Base-by-base conservation (phyloP, 1,139 yeast genomes). In the Geotrichum bryndzae region DNA sequence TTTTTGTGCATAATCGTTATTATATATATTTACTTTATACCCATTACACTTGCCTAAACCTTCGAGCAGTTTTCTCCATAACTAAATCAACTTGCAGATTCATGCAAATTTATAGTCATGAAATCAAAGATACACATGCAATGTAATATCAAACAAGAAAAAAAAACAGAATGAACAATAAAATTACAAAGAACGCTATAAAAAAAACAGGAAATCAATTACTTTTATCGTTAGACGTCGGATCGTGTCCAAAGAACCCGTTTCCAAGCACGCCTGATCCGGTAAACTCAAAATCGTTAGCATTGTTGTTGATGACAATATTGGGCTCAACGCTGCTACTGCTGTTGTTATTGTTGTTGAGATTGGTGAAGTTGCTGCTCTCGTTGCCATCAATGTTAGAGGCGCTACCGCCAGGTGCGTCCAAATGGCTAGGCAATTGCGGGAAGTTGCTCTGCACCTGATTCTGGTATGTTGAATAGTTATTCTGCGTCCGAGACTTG, bases 401-500 rank as follows among this genome's bases (percentile, higher is more conserved):
- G 15, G 41, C 8, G 41, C 3, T 38, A 23, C 31, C 56, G n/a
- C 25, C 10, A 13, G 57, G 57, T 7, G 48, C 53, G 13, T 55
- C 57, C 50, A 55, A 25, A n/a, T 29, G 57, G 27, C 45, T 29
- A 25, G 18, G 8, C 13, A 8, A 35, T 15, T 3, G 46, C 25
- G 57, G 25, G 15, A 41, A 29, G 8, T 41, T 29, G 45, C 41
- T 11, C 8, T 35, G 41, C 15, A 35, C 3, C 41, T 59, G 56
- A 15, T 35, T 41, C 25, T 53, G 56, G 31, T 53, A 50, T 18
- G 55, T 46, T 2, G 33, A 52, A 51, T 54, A 54, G 33, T 54
- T 51, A 23, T 54, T 53, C 8, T 57, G 53, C 2, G 69, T 68
- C 51, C 64, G 65, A 22, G 61, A 64, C 51, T 60, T 61, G 4